Evolutionary conservation across 2,329 filamentous ascomycete species (phyloP).

Genomic region (Aspergillus sp.): DNA sequence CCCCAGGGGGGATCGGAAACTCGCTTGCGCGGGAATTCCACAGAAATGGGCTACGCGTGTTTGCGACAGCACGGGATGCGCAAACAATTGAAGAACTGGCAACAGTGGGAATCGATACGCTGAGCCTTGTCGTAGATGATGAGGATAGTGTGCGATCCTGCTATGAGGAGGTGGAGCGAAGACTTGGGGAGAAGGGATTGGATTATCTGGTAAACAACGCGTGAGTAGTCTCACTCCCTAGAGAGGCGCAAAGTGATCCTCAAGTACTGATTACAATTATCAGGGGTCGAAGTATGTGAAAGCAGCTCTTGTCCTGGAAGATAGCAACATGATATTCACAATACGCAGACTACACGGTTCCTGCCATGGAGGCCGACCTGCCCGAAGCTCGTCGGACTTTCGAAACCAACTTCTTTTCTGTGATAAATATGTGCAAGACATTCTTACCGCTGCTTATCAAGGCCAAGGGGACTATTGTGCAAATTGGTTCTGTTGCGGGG

Average conservation of each 20-base stretch:
- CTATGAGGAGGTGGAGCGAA: conserved; percentile 39
- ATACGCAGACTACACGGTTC: conserved; percentile 47
- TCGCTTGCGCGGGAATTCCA: conserved; percentile 53
- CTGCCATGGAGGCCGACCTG: conserved; percentile 50
- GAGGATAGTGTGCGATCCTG: conserved; percentile 44
- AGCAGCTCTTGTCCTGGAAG: neutral
- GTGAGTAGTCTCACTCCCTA: conserved; percentile 15
- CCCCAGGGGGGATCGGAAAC: conserved; percentile 53
- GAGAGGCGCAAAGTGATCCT: neutral
- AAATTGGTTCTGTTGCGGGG: conserved; percentile 40
- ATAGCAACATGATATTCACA: neutral
- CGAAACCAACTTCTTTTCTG: conserved; percentile 51
- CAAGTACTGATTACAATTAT: conserved; percentile 4
- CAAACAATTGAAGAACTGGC: conserved; percentile 44
- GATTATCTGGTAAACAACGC: conserved; percentile 56
- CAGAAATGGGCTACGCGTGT: conserved; percentile 46
- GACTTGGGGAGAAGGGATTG: conserved; percentile 44
- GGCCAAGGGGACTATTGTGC: conserved; percentile 39
- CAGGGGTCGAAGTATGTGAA: conserved; percentile 26
- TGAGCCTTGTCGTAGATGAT: conserved; percentile 49
- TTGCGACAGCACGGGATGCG: conserved; percentile 51
- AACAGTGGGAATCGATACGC: conserved; percentile 47
- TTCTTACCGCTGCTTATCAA: conserved; percentile 50
- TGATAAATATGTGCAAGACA: conserved; percentile 52
- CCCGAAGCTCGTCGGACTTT: conserved; percentile 42